A percentile compares a stretch with the other conserved stretches of the same genome.
These are phyloP conservation scores for Rhizoclosmatium globosum DNA, from an alignment of 192 early-diverging fungal species.

Conservation along the genomic window DNA sequence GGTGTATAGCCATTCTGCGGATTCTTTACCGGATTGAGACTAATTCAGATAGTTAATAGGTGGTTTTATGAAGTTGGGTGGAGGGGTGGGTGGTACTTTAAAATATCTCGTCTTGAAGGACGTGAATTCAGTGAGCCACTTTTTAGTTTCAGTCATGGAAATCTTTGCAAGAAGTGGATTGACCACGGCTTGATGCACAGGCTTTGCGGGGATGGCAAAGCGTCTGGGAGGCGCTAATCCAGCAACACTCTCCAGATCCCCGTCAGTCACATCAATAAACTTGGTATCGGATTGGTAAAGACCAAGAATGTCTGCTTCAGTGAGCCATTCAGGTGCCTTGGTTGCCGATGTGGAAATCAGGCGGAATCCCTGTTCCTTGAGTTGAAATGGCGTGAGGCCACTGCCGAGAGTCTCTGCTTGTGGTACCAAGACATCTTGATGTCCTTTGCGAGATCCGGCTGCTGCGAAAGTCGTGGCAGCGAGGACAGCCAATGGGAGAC, in stretches of 20 bases:
- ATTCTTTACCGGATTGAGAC: slow-evolving; percentile 38
- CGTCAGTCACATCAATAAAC: slow-evolving; percentile 93
- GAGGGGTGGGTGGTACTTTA: slow-evolving; percentile 55
- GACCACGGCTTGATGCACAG: slow-evolving; percentile 67
- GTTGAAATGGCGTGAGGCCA: neutral
- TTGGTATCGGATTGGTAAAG: slow-evolving; percentile 72
- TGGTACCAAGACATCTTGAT: too few species aligned
- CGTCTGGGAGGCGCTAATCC: slow-evolving; percentile 5
- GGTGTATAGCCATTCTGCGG: slow-evolving; percentile 50
- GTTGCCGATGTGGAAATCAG: slow-evolving; percentile 41
- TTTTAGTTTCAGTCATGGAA: slow-evolving; percentile 71
- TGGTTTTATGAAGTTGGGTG: neutral
- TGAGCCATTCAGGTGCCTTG: slow-evolving; percentile 38
- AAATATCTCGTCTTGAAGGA: slow-evolving; percentile 92
- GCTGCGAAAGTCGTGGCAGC: too few species aligned
- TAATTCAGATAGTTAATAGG: neutral
- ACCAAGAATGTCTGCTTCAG: slow-evolving; percentile 60
- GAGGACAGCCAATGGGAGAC: too few species aligned
- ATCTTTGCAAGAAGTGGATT: slow-evolving; percentile 62
- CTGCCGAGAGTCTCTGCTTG: neutral
- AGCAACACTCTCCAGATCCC: slow-evolving; percentile 48
- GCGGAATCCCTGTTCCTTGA: slow-evolving; percentile 33
- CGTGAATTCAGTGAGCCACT: slow-evolving; percentile 78
- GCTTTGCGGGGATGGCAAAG: slow-evolving; percentile 57
- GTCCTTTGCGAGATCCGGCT: too few species aligned